Percentiles rank a stretch among this genome's conserved stretches.
Evolutionary conservation across 139 green algal genomes (phyloP).

Genomic region (Haematococcus lacustris): DNA sequence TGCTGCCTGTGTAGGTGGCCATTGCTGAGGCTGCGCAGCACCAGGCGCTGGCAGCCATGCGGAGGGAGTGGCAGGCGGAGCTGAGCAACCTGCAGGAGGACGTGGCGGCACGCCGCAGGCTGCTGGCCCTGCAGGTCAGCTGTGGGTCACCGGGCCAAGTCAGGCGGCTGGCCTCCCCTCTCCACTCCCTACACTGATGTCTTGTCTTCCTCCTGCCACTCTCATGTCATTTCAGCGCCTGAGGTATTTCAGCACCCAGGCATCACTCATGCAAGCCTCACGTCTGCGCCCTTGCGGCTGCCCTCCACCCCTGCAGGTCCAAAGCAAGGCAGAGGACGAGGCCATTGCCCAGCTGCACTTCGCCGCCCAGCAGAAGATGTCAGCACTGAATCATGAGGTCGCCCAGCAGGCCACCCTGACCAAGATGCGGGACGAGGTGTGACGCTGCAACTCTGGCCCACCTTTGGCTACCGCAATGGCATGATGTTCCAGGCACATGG

Average conservation of each 20-base stretch:
- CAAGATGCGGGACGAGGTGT: constrained; percentile 29
- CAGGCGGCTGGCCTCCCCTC: no score
- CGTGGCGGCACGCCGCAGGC: constrained; percentile 23
- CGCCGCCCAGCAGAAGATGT: constrained; percentile 42
- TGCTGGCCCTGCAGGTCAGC: constrained; percentile 11
- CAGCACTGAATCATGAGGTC: constrained; percentile 43
- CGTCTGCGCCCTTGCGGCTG: no score
- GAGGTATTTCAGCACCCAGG: no score
- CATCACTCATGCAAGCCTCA: no score
- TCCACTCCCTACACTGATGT: no score
- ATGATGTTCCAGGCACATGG: no score
- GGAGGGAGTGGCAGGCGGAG: constrained; percentile 39
- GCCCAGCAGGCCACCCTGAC: constrained; percentile 19
- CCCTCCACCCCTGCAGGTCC: not conserved
- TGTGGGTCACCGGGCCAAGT: no score
- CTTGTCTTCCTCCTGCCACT: no score
- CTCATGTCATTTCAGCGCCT: no score
- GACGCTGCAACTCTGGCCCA: no score
- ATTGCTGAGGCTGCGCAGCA: constrained; percentile 16
- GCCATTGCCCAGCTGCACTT: constrained; percentile 46
- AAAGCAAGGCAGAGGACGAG: constrained; percentile 14
- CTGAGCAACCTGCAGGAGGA: constrained; percentile 40
- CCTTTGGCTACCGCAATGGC: no score
- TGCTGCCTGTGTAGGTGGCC: not conserved
- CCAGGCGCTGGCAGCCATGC: constrained; percentile 24